Evolutionary conservation across 345 rosid genomes (phyloP).

Genomic region (Eucalyptus tenuipes): DNA sequence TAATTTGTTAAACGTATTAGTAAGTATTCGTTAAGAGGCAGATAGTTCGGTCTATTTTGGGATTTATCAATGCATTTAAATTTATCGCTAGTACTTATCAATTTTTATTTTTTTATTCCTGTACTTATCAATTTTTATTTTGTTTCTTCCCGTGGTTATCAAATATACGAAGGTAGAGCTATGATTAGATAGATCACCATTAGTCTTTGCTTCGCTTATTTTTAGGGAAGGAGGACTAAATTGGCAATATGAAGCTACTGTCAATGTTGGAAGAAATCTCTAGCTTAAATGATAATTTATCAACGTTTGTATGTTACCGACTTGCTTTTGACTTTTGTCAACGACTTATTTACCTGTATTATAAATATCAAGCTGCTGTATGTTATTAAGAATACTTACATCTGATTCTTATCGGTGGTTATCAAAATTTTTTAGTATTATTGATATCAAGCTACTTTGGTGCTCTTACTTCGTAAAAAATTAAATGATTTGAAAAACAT

Average conservation of each 20-base stretch:
- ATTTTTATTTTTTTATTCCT: not conserved
- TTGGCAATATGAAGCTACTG: not conserved
- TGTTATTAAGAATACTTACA: not conserved
- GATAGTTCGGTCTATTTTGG: not conserved
- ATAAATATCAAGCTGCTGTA: not conserved
- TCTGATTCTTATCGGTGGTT: not conserved
- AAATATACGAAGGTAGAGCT: not conserved
- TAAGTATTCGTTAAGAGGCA: not conserved
- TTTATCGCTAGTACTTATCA: not conserved
- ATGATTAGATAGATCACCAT: not conserved
- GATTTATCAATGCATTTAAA: not conserved
- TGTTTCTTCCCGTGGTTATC: not conserved
- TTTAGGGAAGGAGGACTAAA: not conserved
- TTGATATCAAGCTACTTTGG: accelerated
- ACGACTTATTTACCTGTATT: not conserved
- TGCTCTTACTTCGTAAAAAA: not conserved
- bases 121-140: not conserved
- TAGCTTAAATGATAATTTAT: not conserved
- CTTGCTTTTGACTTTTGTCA: not conserved
- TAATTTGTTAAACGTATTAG: not conserved
- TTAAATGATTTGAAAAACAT: not conserved
- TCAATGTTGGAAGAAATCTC: not conserved
- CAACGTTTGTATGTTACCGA: not conserved
- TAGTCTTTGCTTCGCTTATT: not conserved
- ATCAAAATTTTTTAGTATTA: not conserved